phyloP scores from a whole-genome alignment of 495 filamentous ascomycete species.

The Thozetella sp. region DNA sequence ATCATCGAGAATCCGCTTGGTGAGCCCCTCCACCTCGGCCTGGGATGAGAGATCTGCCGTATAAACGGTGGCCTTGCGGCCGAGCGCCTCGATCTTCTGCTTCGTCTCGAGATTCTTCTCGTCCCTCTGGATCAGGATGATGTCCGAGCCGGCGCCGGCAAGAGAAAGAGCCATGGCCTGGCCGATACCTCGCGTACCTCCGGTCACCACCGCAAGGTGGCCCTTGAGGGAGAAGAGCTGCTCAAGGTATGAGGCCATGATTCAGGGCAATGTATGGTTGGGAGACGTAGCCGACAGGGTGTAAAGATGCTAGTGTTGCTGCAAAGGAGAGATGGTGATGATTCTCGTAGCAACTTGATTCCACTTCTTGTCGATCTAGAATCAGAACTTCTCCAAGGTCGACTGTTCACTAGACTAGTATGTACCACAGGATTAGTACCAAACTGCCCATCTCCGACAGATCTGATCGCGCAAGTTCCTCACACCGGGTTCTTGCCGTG shows the following conservation, averaged over 20 bases:
- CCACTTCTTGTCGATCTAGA: not conserved
- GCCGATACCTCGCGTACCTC: conserved; percentile 87
- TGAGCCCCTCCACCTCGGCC: conserved; percentile 59
- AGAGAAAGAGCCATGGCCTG: conserved; percentile 79
- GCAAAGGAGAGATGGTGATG: not conserved
- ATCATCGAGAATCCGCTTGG: conserved; percentile 61
- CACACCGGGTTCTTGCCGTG: no score
- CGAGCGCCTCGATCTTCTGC: conserved; percentile 60
- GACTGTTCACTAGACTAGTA: no score
- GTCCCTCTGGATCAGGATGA: conserved; percentile 78
- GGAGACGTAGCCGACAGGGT: no score
- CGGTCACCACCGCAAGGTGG: conserved; percentile 83
- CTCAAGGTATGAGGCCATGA: conserved; percentile 10
- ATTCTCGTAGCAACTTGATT: not conserved
- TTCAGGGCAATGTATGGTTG: not conserved
- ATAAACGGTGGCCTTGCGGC: conserved; percentile 70
- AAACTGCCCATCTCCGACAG: no score
- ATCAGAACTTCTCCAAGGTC: not conserved
- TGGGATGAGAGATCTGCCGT: conserved; percentile 71
- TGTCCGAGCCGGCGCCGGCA: conserved; percentile 83
- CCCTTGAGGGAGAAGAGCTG: conserved; percentile 57
- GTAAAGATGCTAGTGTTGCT: not conserved
- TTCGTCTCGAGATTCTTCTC: conserved; percentile 63
- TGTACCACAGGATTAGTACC: no score
- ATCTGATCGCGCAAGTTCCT: no score